These are phyloP conservation scores for Avena insularis DNA, from an alignment of 176 grass and related monocot genomes.

Conservation along the genomic window DNA sequence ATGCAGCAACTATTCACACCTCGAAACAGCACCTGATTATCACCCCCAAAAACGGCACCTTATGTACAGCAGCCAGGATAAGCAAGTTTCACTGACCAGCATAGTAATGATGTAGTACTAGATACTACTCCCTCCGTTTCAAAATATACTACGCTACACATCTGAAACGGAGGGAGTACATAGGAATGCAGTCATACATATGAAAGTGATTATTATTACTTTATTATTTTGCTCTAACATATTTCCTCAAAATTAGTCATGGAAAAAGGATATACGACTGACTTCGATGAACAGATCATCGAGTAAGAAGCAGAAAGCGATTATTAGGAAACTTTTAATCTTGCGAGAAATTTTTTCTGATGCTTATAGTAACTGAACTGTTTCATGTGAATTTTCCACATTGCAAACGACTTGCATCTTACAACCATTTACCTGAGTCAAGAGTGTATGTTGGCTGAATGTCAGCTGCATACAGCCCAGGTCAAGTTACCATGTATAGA, in stretches of 20 bases:
- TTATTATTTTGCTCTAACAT: background rate
- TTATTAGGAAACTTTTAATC: background rate
- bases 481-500: constrained; percentile 37
- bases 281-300: background rate
- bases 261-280: background rate
- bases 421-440: background rate
- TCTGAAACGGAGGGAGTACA: no score
- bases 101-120: background rate
- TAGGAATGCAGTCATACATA: background rate
- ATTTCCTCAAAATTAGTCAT: background rate
- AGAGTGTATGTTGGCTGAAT: background rate
- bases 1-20: background rate
- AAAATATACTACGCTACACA: no score
- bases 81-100: background rate
- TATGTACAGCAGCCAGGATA: background rate
- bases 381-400: background rate
- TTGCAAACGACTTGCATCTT: background rate
- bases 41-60: no score
- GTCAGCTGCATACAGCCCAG: background rate
- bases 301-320: background rate
- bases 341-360: background rate
- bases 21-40: no score
- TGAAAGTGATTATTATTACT: background rate
- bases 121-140: no score
- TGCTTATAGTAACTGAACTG: background rate